Conservation (phyloP, 768 basidiomycete genomes). For the Psilocybe tampanensis region DNA sequence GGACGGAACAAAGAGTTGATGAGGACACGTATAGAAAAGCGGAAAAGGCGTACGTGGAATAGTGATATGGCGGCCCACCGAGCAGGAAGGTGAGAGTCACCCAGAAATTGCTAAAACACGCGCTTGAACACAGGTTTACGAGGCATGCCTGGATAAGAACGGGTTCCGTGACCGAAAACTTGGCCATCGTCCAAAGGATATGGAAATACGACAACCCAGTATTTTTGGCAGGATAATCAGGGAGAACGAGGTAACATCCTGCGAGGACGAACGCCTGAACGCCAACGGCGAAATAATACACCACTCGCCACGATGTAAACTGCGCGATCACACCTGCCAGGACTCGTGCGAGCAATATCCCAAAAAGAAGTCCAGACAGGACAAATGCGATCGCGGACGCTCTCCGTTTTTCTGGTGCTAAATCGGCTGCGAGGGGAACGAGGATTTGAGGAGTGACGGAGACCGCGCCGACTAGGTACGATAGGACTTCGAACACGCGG, state of each 20-base stretch:
- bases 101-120: conserved; percentile 64
- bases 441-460: conserved; percentile 83
- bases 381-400: conserved; percentile 80
- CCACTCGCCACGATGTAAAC: conserved; percentile 69
- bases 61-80: conserved; percentile 73
- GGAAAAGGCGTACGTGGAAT: conserved; percentile 56
- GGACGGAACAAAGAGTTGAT: not conserved
- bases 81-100: conserved; percentile 84
- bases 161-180: conserved; percentile 77
- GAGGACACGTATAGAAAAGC: not conserved
- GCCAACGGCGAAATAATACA: conserved; percentile 79
- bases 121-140: conserved; percentile 63
- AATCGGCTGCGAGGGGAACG: conserved; percentile 77
- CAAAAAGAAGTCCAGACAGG: conserved; percentile 66
- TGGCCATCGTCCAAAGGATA: conserved; percentile 77
- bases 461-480: conserved; percentile 69
- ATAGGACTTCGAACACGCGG: conserved; percentile 63
- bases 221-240: conserved; percentile 85
- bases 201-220: conserved; percentile 61
- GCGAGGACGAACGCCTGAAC: conserved; percentile 61
- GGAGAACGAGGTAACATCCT: conserved; percentile 66
- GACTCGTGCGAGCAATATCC: conserved; percentile 74
- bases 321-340: conserved; percentile 76
- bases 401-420: conserved; percentile 73
- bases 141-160: conserved; percentile 69